Conservation (phyloP, 2,329 filamentous ascomycete genomes). For the Calonectria honghensis region DNA sequence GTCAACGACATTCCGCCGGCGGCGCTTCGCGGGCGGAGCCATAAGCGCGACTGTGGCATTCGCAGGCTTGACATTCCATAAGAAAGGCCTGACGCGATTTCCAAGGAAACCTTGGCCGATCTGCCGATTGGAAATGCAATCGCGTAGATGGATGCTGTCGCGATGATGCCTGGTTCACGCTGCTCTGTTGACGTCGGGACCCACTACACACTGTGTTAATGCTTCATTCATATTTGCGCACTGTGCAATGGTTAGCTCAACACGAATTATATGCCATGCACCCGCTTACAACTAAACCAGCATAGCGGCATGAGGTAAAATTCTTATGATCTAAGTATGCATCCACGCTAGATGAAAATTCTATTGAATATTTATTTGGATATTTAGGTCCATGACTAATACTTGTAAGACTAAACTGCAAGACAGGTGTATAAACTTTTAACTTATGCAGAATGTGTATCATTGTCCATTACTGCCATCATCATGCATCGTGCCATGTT, state of each 20-base stretch:
- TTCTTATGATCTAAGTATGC: not conserved
- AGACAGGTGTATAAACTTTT: not conserved
- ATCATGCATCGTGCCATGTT: not conserved
- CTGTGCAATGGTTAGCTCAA: constrained; percentile 12
- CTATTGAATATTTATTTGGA: not conserved
- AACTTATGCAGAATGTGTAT: not conserved
- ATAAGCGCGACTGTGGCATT: constrained; percentile 64
- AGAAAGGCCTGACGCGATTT: constrained; percentile 36
- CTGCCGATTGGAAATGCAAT: constrained; percentile 7
- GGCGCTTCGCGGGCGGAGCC: constrained; percentile 76
- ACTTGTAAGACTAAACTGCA: not conserved
- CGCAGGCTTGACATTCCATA: constrained; percentile 52
- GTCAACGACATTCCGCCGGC: constrained; percentile 73
- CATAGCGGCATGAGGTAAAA: not conserved
- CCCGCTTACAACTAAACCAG: constrained; percentile 17
- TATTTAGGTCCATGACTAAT: not conserved
- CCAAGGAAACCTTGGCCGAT: constrained; percentile 13
- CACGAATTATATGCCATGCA: constrained; percentile 12
- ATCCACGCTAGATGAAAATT: not conserved
- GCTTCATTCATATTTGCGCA: not conserved
- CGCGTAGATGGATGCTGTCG: constrained; percentile 39
- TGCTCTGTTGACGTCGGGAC: constrained; percentile 45
- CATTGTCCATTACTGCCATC: not conserved
- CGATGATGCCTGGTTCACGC: constrained; percentile 47
- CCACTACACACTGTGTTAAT: constrained; percentile 46